Conservation (phyloP, 495 filamentous ascomycete species). For the Talaromyces nanjingensis region DNA sequence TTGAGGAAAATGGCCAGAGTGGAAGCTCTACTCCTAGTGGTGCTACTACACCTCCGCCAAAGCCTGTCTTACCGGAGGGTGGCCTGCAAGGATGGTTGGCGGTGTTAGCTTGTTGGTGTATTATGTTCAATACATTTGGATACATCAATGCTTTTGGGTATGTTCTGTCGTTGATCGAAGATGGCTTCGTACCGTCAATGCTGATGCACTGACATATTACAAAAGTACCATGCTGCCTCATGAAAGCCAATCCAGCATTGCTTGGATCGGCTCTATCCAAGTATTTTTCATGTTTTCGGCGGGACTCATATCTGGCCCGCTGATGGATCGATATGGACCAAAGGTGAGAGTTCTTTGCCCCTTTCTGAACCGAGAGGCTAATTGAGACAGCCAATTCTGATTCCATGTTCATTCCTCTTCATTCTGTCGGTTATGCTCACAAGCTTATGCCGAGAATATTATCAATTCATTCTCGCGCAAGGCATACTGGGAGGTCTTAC, state of each 20-base stretch:
- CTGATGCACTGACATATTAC: conserved; percentile 21
- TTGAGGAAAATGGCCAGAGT: neutral
- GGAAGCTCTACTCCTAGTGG: neutral
- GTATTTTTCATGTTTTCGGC: conserved; percentile 26
- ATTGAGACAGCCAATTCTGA: conserved; percentile 8
- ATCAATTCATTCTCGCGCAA: conserved; percentile 51
- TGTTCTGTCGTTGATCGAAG: neutral
- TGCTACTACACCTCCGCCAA: neutral
- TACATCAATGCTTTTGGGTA: conserved; percentile 46
- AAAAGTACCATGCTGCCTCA: conserved; percentile 13
- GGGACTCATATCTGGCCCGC: conserved; percentile 18
- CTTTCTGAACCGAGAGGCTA: neutral
- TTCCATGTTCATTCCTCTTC: conserved; percentile 12
- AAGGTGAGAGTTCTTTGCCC: conserved; percentile 10
- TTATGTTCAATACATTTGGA: conserved; percentile 51
- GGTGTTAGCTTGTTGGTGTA: conserved; percentile 47
- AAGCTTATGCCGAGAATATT: conserved; percentile 45
- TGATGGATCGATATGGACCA: conserved; percentile 21
- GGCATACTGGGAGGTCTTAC: conserved; percentile 38
- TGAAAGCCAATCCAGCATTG: conserved; percentile 26
- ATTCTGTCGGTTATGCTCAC: conserved; percentile 43
- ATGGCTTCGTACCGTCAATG: neutral
- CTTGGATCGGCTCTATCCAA: conserved; percentile 40
- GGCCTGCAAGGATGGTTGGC: conserved; percentile 51
- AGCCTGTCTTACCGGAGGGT: conserved; percentile 43